phyloP scores from a whole-genome alignment of 2,329 filamentous ascomycete genomes.

The Leptographium galeiforme region DNA sequence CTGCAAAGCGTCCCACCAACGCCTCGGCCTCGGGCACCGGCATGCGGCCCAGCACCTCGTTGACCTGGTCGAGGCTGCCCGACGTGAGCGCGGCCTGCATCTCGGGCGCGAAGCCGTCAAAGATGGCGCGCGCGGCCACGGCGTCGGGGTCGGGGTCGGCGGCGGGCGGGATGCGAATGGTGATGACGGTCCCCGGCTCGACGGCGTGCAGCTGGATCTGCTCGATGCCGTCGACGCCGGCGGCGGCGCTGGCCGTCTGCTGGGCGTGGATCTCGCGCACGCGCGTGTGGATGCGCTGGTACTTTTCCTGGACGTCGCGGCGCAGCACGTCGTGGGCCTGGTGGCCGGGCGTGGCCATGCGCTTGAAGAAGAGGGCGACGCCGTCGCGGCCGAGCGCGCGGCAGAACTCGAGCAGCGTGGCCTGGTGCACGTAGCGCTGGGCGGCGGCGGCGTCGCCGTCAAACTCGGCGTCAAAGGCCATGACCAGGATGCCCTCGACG shows the following conservation, averaged over 20 bases:
- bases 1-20: slow-evolving; percentile 60
- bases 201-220: slow-evolving; percentile 97
- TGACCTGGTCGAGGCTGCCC: slow-evolving; percentile 81
- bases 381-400: slow-evolving; percentile 78
- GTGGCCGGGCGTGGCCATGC: slow-evolving; percentile 79
- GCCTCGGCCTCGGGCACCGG: slow-evolving; percentile 72
- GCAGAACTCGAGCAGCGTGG: slow-evolving; percentile 86
- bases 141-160: slow-evolving; percentile 53
- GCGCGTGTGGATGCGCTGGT: slow-evolving; percentile 65
- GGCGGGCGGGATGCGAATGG: slow-evolving; percentile 65
- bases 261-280: slow-evolving; percentile 55
- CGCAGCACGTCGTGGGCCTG: slow-evolving; percentile 83
- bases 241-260: slow-evolving; percentile 22
- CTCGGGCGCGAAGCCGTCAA: slow-evolving; percentile 69
- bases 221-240: slow-evolving; percentile 53
- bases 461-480: slow-evolving; percentile 82
- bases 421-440: slow-evolving; percentile 84
- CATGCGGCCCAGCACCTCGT: slow-evolving; percentile 76
- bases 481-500: slow-evolving; percentile 71
- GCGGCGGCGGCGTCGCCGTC: slow-evolving; percentile 64
- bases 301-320: slow-evolving; percentile 86
- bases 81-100: slow-evolving; percentile 70
- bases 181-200: slow-evolving; percentile 82
- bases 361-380: slow-evolving; percentile 87
- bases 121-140: slow-evolving; percentile 57